Conservation (phyloP, 2,329 filamentous ascomycete genomes). For the Alternaria triticina region DNA sequence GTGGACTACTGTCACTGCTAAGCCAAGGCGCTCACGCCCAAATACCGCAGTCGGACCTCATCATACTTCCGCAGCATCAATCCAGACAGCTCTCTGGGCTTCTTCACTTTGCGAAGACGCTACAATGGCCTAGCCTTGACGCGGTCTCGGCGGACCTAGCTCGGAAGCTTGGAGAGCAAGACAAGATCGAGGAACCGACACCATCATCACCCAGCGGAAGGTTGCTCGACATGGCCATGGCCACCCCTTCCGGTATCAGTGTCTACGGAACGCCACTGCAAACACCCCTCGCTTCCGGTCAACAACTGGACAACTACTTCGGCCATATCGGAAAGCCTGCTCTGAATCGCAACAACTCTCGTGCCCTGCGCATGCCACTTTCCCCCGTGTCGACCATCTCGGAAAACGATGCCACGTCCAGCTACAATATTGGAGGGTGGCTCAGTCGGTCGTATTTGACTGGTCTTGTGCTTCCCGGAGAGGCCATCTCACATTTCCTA, state of each 20-base stretch:
- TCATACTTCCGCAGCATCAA: slow-evolving; percentile 46
- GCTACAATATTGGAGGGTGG: slow-evolving; percentile 57
- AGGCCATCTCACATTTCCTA: slow-evolving; percentile 61
- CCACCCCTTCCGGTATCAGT: slow-evolving; percentile 40
- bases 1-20: slow-evolving; percentile 39
- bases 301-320: slow-evolving; percentile 44
- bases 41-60: slow-evolving; percentile 29
- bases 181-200: slow-evolving; percentile 19
- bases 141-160: slow-evolving; percentile 47
- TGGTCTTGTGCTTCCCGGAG: slow-evolving; percentile 62
- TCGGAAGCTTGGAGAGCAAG: slow-evolving; percentile 41
- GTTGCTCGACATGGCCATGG: slow-evolving; percentile 30
- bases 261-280: slow-evolving; percentile 49
- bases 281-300: slow-evolving; percentile 40
- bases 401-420: slow-evolving; percentile 17
- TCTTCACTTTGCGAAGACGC: slow-evolving; percentile 56
- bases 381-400: slow-evolving; percentile 25
- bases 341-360: slow-evolving; percentile 34
- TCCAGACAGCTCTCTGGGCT: slow-evolving; percentile 57
- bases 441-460: slow-evolving; percentile 62
- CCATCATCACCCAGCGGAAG: slow-evolving; percentile 26
- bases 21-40: slow-evolving; percentile 27
- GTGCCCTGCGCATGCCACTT: slow-evolving; percentile 40
- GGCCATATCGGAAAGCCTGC: slow-evolving; percentile 35
- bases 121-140: slow-evolving; percentile 58